Conservation (phyloP, 306 rosid species). For the Fragaria nilgerrensis region DNA sequence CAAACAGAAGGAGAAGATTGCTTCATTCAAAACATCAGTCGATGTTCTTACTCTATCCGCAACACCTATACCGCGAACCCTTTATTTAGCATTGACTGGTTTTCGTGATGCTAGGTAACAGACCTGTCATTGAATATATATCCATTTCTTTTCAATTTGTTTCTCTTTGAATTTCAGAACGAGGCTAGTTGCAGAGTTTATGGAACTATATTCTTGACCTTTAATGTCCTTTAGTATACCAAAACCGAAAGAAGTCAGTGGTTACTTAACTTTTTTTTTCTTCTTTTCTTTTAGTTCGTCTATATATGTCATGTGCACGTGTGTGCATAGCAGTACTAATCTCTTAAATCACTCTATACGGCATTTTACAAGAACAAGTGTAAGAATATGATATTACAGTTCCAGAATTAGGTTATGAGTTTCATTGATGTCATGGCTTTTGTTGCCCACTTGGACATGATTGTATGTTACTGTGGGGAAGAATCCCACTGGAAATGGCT, state of each 20-base stretch:
- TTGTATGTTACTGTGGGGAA: background rate
- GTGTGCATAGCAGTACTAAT: background rate
- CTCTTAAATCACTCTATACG: too few relatives aligned
- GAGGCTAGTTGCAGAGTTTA: background rate
- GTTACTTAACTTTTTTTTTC: background rate
- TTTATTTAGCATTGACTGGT: slow-evolving; percentile 93
- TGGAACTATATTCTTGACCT: background rate
- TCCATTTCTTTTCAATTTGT: slow-evolving; percentile 9
- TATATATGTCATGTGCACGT: background rate
- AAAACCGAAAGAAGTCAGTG: background rate
- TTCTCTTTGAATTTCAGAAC: slow-evolving; percentile 1
- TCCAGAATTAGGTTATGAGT: background rate
- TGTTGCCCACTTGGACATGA: background rate
- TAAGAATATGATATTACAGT: background rate
- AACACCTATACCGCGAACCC: slow-evolving; percentile 94
- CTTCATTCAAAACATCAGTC: slow-evolving; percentile 88
- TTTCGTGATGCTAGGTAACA: slow-evolving; percentile 96
- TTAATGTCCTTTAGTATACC: background rate
- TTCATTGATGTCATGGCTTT: background rate
- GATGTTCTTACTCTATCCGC: slow-evolving; percentile 96
- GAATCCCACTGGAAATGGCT: background rate
- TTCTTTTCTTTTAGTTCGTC: background rate
- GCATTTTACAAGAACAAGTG: background rate
- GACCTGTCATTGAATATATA: slow-evolving; percentile 16
- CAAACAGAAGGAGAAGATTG: slow-evolving; percentile 94